These are phyloP conservation scores for Fusarium staphyleae DNA, from an alignment of 2,329 filamentous ascomycete species.

Conservation along the genomic window DNA sequence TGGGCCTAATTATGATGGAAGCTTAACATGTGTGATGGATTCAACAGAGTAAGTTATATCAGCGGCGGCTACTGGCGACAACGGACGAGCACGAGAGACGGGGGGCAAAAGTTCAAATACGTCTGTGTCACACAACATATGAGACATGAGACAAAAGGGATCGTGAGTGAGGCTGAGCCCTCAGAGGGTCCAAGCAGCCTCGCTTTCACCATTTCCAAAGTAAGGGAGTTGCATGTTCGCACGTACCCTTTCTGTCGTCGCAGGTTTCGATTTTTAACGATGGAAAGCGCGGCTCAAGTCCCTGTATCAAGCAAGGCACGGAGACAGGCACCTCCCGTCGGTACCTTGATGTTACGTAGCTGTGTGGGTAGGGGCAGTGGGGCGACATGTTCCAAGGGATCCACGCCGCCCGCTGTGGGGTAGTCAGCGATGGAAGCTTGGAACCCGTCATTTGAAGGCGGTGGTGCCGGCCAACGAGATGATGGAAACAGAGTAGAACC, in stretches of 20 bases:
- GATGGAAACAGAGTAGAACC: neutral
- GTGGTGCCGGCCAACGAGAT: neutral
- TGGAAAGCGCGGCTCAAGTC: slow-evolving; percentile 35
- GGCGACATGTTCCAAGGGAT: slow-evolving; percentile 23
- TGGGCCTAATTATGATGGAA: neutral
- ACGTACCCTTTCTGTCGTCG: slow-evolving; percentile 27
- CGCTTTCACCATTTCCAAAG: slow-evolving; percentile 20
- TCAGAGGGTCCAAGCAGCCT: slow-evolving; percentile 11
- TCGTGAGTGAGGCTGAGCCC: slow-evolving; percentile 30
- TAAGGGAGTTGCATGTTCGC: slow-evolving; percentile 29
- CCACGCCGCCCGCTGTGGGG: slow-evolving; percentile 21
- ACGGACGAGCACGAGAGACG: neutral
- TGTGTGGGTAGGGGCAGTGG: too few relatives aligned
- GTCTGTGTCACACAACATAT: slow-evolving; percentile 13
- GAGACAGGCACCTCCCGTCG: slow-evolving; percentile 4
- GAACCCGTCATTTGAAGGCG: neutral
- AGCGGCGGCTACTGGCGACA: neutral
- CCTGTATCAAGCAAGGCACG: slow-evolving; percentile 21
- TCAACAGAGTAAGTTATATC: neutral
- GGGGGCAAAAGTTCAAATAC: slow-evolving; percentile 1
- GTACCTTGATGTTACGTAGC: too few relatives aligned
- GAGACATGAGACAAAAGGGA: slow-evolving; percentile 18
- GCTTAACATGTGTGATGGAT: neutral
- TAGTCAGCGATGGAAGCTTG: slow-evolving; percentile 2
- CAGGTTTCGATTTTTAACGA: slow-evolving; percentile 34